Base-by-base conservation (phyloP, 1,284 basidiomycete species). In the Papiliotrema fonsecae region DNA sequence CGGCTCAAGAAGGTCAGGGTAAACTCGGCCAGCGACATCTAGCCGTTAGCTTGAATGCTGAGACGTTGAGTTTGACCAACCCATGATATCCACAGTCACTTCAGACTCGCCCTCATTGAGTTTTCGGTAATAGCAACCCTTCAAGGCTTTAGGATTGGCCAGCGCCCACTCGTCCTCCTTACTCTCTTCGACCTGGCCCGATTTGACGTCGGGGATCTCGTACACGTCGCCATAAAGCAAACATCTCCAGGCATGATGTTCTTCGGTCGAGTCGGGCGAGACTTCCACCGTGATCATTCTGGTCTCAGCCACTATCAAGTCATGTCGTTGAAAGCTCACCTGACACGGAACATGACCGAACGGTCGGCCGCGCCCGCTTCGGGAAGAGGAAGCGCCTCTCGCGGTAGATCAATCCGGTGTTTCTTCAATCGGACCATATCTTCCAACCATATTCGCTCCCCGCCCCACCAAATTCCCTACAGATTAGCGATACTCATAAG, bases 381-480 rank as follows among this genome's bases (percentile, higher is more conserved):
- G 6, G 65, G 60, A 2, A 50, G 31, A 3, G 50, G 40, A 11
- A 62, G 47, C 3, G n/a, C 21, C 24, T 56, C 59, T 1, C 35
- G 13, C 0, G 67, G 66, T 10, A 71, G 42, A 6, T 63, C 58
- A 3, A 16, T 22, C 1, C 65, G 53, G 24, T 45, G 36, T 34
- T 62, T 61, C 42, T 61, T 61, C 42, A 92, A 74, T n/a, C 88
- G 80, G 22, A 91, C 81, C 47, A 91, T 79, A 56, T 92, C 88
- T 51, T 86, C 86, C 7, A 79, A 75, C 88, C 88, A 92, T 47
- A 92, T 85, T n/a, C 87, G 80, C 65, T 92, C 89, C 0, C 84
- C 80, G 9, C 88, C 89, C 83, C 85, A 87, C 87, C 87, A 92
- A 13, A 91, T 63, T 0, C 88, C 88, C 67, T 91, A 86, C n/a